Conservation (phyloP, 1,284 basidiomycete species). For the Apiotrichum porosum region DNA sequence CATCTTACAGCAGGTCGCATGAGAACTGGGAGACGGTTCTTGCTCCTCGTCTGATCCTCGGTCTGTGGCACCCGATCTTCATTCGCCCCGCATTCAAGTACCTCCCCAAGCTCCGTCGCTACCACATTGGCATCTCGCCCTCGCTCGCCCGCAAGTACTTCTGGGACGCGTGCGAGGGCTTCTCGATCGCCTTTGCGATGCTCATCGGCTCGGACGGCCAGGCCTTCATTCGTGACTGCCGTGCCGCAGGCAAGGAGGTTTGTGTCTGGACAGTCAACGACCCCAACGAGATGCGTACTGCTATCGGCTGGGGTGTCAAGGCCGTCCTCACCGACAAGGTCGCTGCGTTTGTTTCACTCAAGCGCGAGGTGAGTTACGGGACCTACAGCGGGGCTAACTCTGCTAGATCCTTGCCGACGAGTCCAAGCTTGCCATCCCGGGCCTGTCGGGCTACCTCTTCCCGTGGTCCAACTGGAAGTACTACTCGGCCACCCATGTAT, state of each 20-base stretch:
- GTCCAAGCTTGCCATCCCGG: conserved; percentile 26
- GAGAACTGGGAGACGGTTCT: conserved; percentile 72
- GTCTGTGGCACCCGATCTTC: conserved; percentile 87
- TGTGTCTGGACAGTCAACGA: conserved; percentile 98
- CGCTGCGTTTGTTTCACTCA: conserved; percentile 32
- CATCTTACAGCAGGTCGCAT: conserved; percentile 56
- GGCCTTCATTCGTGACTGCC: conserved; percentile 75
- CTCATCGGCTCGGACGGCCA: conserved; percentile 62
- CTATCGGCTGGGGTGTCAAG: conserved; percentile 82
- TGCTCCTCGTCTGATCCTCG: conserved; percentile 83
- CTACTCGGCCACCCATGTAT: conserved; percentile 45
- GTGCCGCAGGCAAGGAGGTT: conserved; percentile 73
- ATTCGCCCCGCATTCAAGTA: conserved; percentile 67
- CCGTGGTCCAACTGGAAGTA: conserved; percentile 47
- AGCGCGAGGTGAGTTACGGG: conserved; percentile 44
- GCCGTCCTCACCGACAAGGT: conserved; percentile 80
- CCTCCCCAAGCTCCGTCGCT: conserved; percentile 70
- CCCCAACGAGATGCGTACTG: conserved; percentile 85
- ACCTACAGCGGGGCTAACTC: neutral
- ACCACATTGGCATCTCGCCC: conserved; percentile 75
- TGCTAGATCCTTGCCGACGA: conserved; percentile 34
- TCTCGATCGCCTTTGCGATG: conserved; percentile 76
- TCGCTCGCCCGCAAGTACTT: conserved; percentile 77
- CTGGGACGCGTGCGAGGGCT: conserved; percentile 84
- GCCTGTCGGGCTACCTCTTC: conserved; percentile 35